phyloP scores from a whole-genome alignment of 164 flowering plant genomes.

The Amborella trichopoda region DNA sequence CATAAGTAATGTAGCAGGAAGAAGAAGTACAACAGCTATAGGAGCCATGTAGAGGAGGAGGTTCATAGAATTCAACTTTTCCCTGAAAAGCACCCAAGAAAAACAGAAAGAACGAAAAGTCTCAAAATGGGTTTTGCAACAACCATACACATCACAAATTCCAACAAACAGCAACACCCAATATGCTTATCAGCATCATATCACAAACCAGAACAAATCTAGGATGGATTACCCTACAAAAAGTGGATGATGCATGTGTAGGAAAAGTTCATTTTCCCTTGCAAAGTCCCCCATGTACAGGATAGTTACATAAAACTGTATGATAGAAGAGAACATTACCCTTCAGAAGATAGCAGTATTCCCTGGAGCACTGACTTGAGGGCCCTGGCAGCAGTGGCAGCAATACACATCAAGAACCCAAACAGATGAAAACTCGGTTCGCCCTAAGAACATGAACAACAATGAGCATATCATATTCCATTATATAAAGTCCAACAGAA shows the following conservation, averaged over 20 bases:
- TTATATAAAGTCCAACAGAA: background rate
- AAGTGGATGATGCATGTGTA: no score
- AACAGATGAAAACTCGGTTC: slow-evolving; percentile 56
- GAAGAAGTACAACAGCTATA: slow-evolving; percentile 41
- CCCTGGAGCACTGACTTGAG: slow-evolving; percentile 54
- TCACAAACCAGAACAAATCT: no score
- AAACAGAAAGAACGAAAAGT: no score
- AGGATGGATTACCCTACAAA: no score
- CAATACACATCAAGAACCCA: slow-evolving; percentile 52
- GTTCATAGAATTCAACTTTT: slow-evolving; percentile 62
- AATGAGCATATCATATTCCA: background rate
- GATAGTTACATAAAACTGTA: no score
- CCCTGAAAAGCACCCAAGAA: slow-evolving; percentile 30
- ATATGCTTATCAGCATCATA: no score
- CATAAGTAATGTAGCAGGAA: slow-evolving; percentile 50
- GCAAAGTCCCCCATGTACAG: no score
- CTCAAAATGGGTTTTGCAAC: no score
- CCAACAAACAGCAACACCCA: no score
- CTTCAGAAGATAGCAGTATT: slow-evolving; percentile 44
- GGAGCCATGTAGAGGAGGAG: slow-evolving; percentile 65
- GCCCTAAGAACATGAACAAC: slow-evolving; percentile 25
- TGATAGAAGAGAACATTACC: slow-evolving; percentile 20
- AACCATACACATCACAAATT: no score
- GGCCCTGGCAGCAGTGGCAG: slow-evolving; percentile 52
- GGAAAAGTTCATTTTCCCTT: no score